A percentile compares a stretch with the other conserved stretches of the same genome.
phyloP scores from a whole-genome alignment of 2,329 filamentous ascomycete species.

The Bipolaris sorokiniana region DNA sequence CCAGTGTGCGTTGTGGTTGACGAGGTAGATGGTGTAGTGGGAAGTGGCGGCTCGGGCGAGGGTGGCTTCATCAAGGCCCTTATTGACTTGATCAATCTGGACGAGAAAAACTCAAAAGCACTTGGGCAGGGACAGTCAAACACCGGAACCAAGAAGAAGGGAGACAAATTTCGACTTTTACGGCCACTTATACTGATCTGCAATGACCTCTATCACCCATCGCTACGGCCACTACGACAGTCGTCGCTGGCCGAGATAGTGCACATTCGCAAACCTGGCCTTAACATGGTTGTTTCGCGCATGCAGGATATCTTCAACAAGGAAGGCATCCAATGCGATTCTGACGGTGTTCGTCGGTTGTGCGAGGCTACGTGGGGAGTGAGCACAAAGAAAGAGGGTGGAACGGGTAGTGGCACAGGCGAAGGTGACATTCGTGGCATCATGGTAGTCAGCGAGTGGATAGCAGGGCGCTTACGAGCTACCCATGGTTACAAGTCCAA shows the following conservation, averaged over 20 bases:
- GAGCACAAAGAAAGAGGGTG: conserved; percentile 70
- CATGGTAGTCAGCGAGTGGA: conserved; percentile 88
- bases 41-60: conserved; percentile 71
- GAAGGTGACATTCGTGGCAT: conserved; percentile 79
- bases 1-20: conserved; percentile 95
- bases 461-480: conserved; percentile 70
- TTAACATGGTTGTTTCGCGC: conserved; percentile 83
- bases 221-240: conserved; percentile 83
- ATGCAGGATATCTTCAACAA: conserved; percentile 85
- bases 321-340: conserved; percentile 86
- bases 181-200: conserved; percentile 92
- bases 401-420: conserved; percentile 64
- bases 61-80: conserved; percentile 95
- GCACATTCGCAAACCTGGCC: conserved; percentile 84
- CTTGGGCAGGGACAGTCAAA: conserved; percentile 44
- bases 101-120: conserved; percentile 75
- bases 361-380: conserved; percentile 86
- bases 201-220: conserved; percentile 95
- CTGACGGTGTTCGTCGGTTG: conserved; percentile 82
- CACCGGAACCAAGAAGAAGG: conserved; percentile 64
- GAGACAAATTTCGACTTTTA: conserved; percentile 84
- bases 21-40: conserved; percentile 92
- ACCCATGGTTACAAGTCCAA: conserved; percentile 47
- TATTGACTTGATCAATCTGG: conserved; percentile 84
- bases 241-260: conserved; percentile 86